Evolutionary conservation across 23 red algal species (phyloP), one percentile per base, ranked within the genome.

Genomic region (Porphyridium purpureum): DNA sequence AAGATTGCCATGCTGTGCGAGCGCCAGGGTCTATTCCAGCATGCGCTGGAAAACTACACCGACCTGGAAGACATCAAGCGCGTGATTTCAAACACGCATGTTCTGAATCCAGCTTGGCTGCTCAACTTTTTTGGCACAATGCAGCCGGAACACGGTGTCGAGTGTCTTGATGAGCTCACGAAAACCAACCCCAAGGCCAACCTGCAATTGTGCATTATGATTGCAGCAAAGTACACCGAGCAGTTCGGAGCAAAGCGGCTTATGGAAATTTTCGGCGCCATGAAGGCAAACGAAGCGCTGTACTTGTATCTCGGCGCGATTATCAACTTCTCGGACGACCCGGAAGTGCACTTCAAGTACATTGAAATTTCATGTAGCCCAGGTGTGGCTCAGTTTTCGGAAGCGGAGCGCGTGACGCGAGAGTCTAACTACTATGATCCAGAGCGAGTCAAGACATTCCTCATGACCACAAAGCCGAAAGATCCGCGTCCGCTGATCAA

Each of bases 401-500:
- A 98, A 33, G 90, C 81, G 2, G 90, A 86, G 34, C 51, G 80
- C 55, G 79, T 98, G 24, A 98, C 90, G 50, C 55, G 90, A 24
- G 80, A 86, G 57, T 77, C 69, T 24, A 81, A 55, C 41, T 63
- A 83, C 7, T 98, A 86, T 49, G 80, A 98, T 49, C 79, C 90
- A 19, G 80, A 98, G 46, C 50, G 65, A 29, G 90, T 98, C 23
- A 84, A 85, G 59, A 69, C 51, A 11, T 76, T 66, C 48, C 56
- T 98, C 5, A 84, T 98, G 72, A 73, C 81, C 24, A 60, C 79
- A 22, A 50, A 64, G 21, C 81, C 75, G 21, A 49, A 57, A 9
- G 90, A 98, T 49, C 90, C 90, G 7, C 77, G 90, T 20, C 90
- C 90, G 38, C 61, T 98, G 24, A 86, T 98, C 40, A 98, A 98